phyloP scores from a whole-genome alignment of 2,329 filamentous ascomycete species.

The Aspergillus awamori region DNA sequence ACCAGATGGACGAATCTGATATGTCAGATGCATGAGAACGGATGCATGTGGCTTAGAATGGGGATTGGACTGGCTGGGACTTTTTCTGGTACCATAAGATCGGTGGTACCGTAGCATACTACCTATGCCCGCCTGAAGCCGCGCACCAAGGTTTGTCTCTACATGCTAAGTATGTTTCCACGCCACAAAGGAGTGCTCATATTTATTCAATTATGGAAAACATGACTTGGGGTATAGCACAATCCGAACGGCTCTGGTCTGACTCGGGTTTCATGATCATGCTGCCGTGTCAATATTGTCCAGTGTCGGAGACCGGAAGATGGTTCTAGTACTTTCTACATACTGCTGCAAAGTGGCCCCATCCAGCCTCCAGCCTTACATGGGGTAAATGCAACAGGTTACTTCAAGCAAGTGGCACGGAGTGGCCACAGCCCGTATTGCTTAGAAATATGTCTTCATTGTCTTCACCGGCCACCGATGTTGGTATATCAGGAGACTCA shows the following conservation, averaged over 20 bases:
- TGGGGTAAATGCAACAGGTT: neutral
- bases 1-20: neutral
- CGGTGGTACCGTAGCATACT: neutral
- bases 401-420: neutral
- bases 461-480: neutral
- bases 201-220: neutral
- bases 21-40: neutral
- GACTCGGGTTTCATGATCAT: neutral
- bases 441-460: neutral
- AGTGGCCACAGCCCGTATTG: neutral
- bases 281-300: neutral
- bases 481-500: neutral
- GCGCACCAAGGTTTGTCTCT: neutral
- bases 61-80: neutral
- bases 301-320: neutral
- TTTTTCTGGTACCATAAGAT: neutral
- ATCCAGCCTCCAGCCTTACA: neutral
- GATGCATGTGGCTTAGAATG: neutral
- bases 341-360: neutral
- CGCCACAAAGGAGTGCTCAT: neutral
- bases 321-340: neutral
- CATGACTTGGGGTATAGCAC: neutral
- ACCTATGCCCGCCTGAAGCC: neutral
- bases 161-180: neutral
- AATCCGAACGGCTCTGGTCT: neutral